phyloP scores from a whole-genome alignment of 805 yeast genomes.

The Wickerhamomyces rabaulensis region DNA sequence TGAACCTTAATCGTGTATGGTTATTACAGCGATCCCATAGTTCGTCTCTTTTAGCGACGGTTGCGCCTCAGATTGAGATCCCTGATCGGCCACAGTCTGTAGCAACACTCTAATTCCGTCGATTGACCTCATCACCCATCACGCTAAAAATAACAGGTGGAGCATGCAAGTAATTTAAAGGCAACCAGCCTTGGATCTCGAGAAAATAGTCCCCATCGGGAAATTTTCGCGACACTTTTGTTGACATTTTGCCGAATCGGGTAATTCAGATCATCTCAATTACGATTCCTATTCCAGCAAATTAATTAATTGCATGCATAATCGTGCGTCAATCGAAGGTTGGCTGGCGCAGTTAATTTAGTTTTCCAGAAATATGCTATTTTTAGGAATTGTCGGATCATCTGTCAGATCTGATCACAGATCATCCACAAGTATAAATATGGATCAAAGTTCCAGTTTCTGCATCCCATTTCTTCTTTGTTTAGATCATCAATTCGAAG shows the following conservation, averaged over 20 bases:
- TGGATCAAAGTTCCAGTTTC: not conserved
- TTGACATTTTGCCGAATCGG: conserved; percentile 9
- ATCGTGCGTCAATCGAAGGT: not conserved
- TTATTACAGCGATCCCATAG: too few relatives aligned
- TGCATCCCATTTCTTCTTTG: too few relatives aligned
- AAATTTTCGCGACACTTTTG: not conserved
- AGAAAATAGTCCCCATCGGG: not conserved
- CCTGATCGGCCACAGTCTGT: too few relatives aligned
- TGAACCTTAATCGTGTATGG: too few relatives aligned
- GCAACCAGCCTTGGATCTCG: not conserved
- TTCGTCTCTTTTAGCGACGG: too few relatives aligned
- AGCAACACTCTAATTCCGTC: too few relatives aligned
- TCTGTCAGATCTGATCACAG: not conserved
- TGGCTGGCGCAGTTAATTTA: not conserved
- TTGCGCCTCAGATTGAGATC: too few relatives aligned
- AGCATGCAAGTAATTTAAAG: not conserved
- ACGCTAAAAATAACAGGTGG: not conserved
- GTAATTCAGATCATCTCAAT: conserved; percentile 4
- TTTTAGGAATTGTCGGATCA: not conserved
- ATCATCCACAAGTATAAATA: not conserved
- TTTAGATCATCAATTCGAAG: not conserved
- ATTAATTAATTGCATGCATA: not conserved
- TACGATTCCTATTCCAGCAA: conserved; percentile 7
- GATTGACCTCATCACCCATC: too few relatives aligned
- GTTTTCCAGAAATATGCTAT: not conserved